Base-by-base conservation (phyloP, 2,329 filamentous ascomycete genomes). In the Aspergillus quadrilineatus region DNA sequence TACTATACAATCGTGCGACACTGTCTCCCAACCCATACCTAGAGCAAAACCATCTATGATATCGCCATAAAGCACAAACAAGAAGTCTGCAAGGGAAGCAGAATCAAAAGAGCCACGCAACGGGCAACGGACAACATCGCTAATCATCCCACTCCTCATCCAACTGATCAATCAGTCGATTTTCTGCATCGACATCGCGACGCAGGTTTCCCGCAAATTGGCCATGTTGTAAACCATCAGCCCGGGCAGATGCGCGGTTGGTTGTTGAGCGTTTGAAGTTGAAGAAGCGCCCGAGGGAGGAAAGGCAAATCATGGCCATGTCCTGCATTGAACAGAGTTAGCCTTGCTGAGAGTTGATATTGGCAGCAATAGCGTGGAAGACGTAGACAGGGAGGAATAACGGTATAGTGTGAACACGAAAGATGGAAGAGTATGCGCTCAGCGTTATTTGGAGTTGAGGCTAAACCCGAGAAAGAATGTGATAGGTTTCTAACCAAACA, bases 91-190 rank as follows among this genome's bases (percentile, higher is more conserved):
- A 26, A 17, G 39, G 39, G 34, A n/a, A 9, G 14, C 37, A 28
- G 15, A 32, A 17, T 17, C 17, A 50, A 42, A 2, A 9, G 6
- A 34, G 28, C 43, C 12, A 8, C 5, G 17, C 2, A 28, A 37
- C 22, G 15, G 10, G 4, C 39, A 22, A 17, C 39, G 39, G 6
- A 22, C 39, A 36, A 14, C n/a, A 8, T n/a, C n/a, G 14, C 17
- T 43, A 78, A 63, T 96, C 92, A 65, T 97, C 92, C 93, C 93
- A 97, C 71, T 97, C 92, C 73, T 97, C 93, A 68, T 97, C 94
- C 58, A 97, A 80, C 74, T 97, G 91, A 73, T 97, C 93, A 72
- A 99, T 97, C 65, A 97, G 77, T 61, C 92, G 80, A 73, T 97
- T 97, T 76, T 97, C 94, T 54, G 92, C 92, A 57, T 97, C 93